phyloP scores from a whole-genome alignment of 2,329 filamentous ascomycete genomes.

The Aspergillus neoniger region DNA sequence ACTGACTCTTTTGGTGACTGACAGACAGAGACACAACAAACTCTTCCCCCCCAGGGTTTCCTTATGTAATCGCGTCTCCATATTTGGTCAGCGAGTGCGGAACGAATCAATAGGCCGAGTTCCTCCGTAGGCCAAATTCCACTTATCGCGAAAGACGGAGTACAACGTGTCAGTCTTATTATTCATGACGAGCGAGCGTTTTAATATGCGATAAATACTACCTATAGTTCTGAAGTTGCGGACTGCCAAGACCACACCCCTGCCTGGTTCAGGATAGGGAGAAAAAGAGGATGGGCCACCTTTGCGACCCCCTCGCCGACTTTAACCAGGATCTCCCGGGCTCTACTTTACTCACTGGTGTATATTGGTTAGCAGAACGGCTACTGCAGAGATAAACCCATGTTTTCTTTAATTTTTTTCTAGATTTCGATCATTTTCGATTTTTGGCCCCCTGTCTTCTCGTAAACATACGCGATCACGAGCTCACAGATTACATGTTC shows the following conservation, averaged over 20 bases:
- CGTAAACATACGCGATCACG: neutral
- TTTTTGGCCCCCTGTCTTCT: neutral
- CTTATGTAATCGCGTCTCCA: neutral
- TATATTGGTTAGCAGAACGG: neutral
- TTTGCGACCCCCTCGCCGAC: too few relatives aligned
- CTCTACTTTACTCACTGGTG: too few relatives aligned
- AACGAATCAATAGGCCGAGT: neutral
- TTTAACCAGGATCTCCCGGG: neutral
- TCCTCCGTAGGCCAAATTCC: neutral
- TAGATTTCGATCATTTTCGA: neutral
- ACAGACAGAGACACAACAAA: neutral
- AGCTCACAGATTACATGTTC: constrained; percentile 31
- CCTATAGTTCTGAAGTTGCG: neutral
- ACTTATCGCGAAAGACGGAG: neutral
- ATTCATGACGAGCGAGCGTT: neutral
- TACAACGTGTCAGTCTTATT: constrained; percentile 3
- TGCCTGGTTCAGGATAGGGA: neutral
- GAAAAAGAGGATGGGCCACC: too few relatives aligned
- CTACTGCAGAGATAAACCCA: neutral
- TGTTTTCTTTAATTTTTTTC: neutral
- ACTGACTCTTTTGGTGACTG: neutral
- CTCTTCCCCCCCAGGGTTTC: neutral
- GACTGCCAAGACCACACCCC: neutral
- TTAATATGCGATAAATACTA: constrained; percentile 2
- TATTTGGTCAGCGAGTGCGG: neutral